Percentiles rank a stretch among this genome's conserved stretches.
Conservation (phyloP, 2,329 filamentous ascomycete species). For the Paraphoma sp. region DNA sequence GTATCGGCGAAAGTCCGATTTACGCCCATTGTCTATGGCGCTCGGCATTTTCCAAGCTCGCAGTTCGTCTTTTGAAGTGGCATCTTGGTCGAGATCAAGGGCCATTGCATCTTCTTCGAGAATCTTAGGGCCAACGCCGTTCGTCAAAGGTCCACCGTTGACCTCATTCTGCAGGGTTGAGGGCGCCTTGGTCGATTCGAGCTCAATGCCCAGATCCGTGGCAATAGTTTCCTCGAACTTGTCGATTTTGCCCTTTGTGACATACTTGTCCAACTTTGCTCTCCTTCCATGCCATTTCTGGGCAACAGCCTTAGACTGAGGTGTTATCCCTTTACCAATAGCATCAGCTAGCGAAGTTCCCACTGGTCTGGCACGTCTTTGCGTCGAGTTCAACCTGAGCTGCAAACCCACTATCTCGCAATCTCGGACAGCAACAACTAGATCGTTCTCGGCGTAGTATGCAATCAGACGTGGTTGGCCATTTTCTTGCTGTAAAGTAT, state of each 20-base stretch:
- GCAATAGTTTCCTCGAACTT: conserved; percentile 53
- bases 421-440: conserved; percentile 70
- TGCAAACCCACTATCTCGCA: conserved; percentile 72
- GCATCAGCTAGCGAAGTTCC: conserved; percentile 73
- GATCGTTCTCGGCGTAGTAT: conserved; percentile 70
- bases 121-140: conserved; percentile 27
- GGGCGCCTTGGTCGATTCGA: conserved; percentile 25
- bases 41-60: conserved; percentile 57
- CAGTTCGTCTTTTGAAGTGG: conserved; percentile 28
- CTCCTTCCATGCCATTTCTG: conserved; percentile 39
- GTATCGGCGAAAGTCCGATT: conserved; percentile 69
- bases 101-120: conserved; percentile 21
- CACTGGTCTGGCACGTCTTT: conserved; percentile 46
- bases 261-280: conserved; percentile 46
- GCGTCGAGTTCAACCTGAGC: conserved; percentile 38
- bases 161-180: conserved; percentile 27
- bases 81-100: conserved; percentile 24
- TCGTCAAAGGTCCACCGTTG: conserved; percentile 25
- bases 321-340: conserved; percentile 67
- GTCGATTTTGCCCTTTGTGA: conserved; percentile 42
- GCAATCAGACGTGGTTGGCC: conserved; percentile 29
- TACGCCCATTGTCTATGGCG: conserved; percentile 51
- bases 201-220: conserved; percentile 44
- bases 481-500: conserved; percentile 56
- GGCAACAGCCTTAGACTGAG: conserved; percentile 6